Evolutionary conservation across 2,329 filamentous ascomycete genomes (phyloP).

Genomic region (Trichothecium roseum): DNA sequence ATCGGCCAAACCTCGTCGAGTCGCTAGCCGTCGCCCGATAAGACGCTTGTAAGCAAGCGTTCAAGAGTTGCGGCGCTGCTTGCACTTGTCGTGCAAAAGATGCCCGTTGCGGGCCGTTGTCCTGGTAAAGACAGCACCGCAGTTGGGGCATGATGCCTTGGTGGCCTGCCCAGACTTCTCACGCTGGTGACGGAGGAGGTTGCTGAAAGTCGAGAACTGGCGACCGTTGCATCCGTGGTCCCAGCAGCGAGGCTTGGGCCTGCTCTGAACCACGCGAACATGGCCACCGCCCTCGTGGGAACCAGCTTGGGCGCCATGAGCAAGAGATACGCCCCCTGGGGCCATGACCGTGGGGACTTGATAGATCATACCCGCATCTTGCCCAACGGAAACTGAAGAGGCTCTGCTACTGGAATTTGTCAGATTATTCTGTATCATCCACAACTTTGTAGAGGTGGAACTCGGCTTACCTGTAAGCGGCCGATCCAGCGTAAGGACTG

Average conservation of each 20-base stretch:
- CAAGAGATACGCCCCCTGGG: slow-evolving; percentile 20
- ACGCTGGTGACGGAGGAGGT: slow-evolving; percentile 80
- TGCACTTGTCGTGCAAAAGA: slow-evolving; percentile 80
- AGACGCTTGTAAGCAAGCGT: no score
- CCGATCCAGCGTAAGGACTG: slow-evolving; percentile 19
- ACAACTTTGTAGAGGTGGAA: neutral
- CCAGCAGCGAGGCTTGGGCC: slow-evolving; percentile 94
- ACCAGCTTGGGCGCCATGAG: neutral
- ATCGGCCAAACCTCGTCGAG: no score
- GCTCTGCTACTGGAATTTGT: slow-evolving; percentile 23
- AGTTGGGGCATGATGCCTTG: slow-evolving; percentile 83
- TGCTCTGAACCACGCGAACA: slow-evolving; percentile 62
- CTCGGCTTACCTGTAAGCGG: slow-evolving; percentile 29
- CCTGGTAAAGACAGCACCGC: slow-evolving; percentile 85
- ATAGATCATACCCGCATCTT: slow-evolving; percentile 32
- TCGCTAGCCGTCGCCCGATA: no score
- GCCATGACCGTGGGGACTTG: slow-evolving; percentile 26
- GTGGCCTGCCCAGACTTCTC: slow-evolving; percentile 88
- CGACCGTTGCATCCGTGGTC: slow-evolving; percentile 94
- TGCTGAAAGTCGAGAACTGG: slow-evolving; percentile 94
- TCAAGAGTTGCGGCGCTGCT: slow-evolving; percentile 38
- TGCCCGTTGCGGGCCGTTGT: slow-evolving; percentile 86
- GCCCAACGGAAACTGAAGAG: slow-evolving; percentile 24
- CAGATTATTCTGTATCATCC: slow-evolving; percentile 6
- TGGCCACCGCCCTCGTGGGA: slow-evolving; percentile 24